Percentiles rank a stretch among this genome's conserved stretches.
Conservation (phyloP, 2,329 filamentous ascomycete genomes). For the Daldinia eschscholtzii region DNA sequence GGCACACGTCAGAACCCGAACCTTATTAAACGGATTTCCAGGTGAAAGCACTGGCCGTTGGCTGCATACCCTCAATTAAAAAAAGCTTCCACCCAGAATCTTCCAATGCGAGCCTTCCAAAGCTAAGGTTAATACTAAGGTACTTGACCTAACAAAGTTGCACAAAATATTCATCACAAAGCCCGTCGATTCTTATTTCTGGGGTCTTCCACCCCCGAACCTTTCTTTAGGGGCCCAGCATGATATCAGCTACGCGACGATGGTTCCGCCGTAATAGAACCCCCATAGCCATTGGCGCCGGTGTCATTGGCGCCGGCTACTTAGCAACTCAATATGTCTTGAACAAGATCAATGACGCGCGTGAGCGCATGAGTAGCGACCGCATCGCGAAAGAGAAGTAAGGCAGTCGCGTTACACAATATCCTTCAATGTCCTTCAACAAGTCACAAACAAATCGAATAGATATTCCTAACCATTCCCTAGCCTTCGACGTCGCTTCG, state of each 20-base stretch:
- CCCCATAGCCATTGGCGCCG: conserved; percentile 87
- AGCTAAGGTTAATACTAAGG: conserved; percentile 20
- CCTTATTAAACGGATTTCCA: conserved; percentile 30
- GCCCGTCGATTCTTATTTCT: not conserved
- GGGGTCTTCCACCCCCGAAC: conserved; percentile 25
- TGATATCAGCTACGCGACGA: conserved; percentile 80
- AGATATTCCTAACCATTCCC: conserved; percentile 3
- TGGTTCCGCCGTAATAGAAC: conserved; percentile 95
- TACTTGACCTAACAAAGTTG: conserved; percentile 23
- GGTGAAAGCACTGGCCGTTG: conserved; percentile 10
- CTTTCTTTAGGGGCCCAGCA: conserved; percentile 52
- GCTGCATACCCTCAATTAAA: conserved; percentile 21
- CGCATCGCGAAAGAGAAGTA: conserved; percentile 97
- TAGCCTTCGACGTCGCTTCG: conserved; percentile 93
- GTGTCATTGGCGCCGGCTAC: conserved; percentile 90
- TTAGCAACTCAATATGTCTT: conserved; percentile 93
- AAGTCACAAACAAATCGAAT: not conserved
- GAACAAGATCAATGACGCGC: conserved; percentile 89
- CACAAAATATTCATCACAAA: conserved; percentile 12
- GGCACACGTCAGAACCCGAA: conserved; percentile 47
- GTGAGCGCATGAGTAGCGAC: conserved; percentile 96
- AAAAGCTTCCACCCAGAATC: not conserved
- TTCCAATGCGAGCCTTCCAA: conserved; percentile 23
- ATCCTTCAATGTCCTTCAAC: not conserved
- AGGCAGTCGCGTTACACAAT: conserved; percentile 46